Percentiles rank a stretch among this genome's conserved stretches.
These are phyloP conservation scores for Phytophthora tubulina DNA, from an alignment of 352 stramenopile genomes.

Conservation along the genomic window DNA sequence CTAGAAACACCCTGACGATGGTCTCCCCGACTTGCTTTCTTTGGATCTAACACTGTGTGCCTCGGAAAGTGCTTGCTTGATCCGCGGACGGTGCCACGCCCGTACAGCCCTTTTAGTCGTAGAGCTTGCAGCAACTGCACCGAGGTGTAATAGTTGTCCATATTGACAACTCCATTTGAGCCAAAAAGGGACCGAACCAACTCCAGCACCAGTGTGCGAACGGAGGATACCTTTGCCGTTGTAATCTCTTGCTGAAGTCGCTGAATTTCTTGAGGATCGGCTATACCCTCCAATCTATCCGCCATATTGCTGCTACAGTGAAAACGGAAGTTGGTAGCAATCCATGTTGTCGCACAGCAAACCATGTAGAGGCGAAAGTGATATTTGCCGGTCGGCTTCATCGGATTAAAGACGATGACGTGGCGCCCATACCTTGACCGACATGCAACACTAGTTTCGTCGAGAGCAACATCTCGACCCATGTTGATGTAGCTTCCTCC, in stretches of 20 bases:
- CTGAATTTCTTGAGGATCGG: background rate
- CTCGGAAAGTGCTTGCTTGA: slow-evolving; percentile 40
- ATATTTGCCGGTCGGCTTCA: slow-evolving; percentile 3
- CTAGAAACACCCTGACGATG: slow-evolving; percentile 15
- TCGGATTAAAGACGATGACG: background rate
- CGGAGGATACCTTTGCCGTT: background rate
- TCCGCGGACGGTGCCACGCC: slow-evolving; percentile 27
- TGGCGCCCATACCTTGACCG: slow-evolving; percentile 6
- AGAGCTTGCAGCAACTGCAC: slow-evolving; percentile 31
- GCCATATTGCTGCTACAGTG: slow-evolving; percentile 35
- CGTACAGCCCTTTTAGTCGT: slow-evolving; percentile 24
- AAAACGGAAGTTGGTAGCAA: slow-evolving; percentile 37
- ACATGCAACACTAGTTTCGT: slow-evolving; percentile 11
- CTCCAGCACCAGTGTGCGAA: slow-evolving; percentile 37
- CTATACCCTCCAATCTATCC: slow-evolving; percentile 27
- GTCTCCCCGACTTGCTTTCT: background rate
- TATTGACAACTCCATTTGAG: slow-evolving; percentile 35
- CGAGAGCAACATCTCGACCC: too few species aligned
- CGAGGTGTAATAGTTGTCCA: too few species aligned
- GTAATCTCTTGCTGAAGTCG: background rate
- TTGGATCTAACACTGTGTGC: slow-evolving; percentile 24
- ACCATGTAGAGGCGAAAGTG: background rate
- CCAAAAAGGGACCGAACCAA: slow-evolving; percentile 24
- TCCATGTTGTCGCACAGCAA: slow-evolving; percentile 29
- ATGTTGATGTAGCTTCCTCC: too few species aligned